A percentile compares a stretch with the other conserved stretches of the same genome.
Evolutionary conservation across 176 grass and related monocot species (phyloP).

Genomic region (Rhynchospora tenuis): DNA sequence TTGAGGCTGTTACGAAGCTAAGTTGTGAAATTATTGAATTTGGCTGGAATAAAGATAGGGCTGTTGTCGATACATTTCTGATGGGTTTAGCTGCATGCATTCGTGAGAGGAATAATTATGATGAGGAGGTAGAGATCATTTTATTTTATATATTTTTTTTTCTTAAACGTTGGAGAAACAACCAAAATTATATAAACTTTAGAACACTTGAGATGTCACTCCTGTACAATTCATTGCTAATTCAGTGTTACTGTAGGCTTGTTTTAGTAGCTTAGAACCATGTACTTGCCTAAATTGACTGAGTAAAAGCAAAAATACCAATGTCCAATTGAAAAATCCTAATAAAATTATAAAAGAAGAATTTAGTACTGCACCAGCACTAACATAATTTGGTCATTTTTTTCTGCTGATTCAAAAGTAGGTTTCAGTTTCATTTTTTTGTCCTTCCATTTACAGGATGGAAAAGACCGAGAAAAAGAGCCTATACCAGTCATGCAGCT

Average conservation of each 20-base stretch:
- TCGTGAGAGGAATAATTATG: conserved; percentile 95
- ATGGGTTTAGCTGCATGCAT: conserved; percentile 97
- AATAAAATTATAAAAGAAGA: conserved; percentile 8
- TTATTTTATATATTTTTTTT: not conserved
- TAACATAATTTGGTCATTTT: conserved; percentile 26
- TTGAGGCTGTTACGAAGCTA: conserved; percentile 79
- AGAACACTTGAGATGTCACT: not conserved
- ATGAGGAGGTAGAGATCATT: conserved; percentile 60
- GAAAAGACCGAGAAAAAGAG: conserved; percentile 89
- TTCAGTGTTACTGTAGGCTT: not conserved
- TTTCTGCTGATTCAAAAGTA: conserved; percentile 12
- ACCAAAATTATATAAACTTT: conserved; percentile 10
- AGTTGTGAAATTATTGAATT: conserved; percentile 99
- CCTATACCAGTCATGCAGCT: conserved; percentile 71
- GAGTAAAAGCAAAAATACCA: not conserved
- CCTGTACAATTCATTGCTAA: too few species aligned
- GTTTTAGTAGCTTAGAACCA: conserved; percentile 7
- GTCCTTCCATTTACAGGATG: conserved; percentile 52
- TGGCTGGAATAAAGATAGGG: conserved; percentile 96
- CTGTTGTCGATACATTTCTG: conserved; percentile 96
- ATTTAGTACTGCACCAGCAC: not conserved
- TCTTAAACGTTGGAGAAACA: not conserved
- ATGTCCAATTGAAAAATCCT: not conserved
- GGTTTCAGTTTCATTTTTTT: conserved; percentile 23
- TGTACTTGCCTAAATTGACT: not conserved